Percentiles rank a stretch among this genome's conserved stretches.
Conservation (phyloP, 257 asterid species). For the Galeopsis tetrahit region DNA sequence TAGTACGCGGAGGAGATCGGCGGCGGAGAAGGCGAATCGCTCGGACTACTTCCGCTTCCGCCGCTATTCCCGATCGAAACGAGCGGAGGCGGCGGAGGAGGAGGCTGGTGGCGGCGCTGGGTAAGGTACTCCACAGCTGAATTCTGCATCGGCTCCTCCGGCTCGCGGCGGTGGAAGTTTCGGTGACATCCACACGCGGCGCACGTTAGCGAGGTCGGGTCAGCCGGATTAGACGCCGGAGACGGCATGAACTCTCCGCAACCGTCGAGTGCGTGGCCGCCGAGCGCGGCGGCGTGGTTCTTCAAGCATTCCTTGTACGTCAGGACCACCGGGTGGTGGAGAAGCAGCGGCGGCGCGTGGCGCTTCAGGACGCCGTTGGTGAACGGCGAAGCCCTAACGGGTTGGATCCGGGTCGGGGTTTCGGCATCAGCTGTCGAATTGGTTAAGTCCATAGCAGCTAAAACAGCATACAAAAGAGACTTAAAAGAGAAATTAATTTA, state of each 20-base stretch:
- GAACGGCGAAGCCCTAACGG: constrained; percentile 29
- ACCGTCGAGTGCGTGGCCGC: constrained; percentile 64
- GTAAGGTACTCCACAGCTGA: constrained; percentile 62
- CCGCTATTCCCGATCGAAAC: constrained; percentile 16
- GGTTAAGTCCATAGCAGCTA: constrained; percentile 41
- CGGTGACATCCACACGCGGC: constrained; percentile 72
- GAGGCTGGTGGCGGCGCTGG: constrained; percentile 87
- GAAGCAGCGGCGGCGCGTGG: constrained; percentile 51
- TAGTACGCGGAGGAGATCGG: constrained; percentile 58
- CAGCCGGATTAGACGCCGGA: constrained; percentile 38
- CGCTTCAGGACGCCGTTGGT: constrained; percentile 55
- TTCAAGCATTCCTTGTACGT: constrained; percentile 54
- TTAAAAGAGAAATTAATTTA: neutral
- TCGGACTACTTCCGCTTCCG: constrained; percentile 35
- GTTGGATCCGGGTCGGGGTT: constrained; percentile 41
- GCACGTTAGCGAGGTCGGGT: constrained; percentile 50
- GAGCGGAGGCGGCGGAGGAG: constrained; percentile 31
- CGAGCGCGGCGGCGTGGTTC: constrained; percentile 61
- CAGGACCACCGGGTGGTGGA: constrained; percentile 43
- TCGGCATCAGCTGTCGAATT: constrained; percentile 46
- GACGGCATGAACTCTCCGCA: constrained; percentile 65
- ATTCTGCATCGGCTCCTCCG: constrained; percentile 36
- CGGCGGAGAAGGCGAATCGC: constrained; percentile 53
- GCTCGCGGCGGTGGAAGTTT: constrained; percentile 67
- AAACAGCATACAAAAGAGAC: constrained; percentile 22